Base-by-base conservation (phyloP, 805 yeast genomes). In the Metschnikowia lochheadii region DNA sequence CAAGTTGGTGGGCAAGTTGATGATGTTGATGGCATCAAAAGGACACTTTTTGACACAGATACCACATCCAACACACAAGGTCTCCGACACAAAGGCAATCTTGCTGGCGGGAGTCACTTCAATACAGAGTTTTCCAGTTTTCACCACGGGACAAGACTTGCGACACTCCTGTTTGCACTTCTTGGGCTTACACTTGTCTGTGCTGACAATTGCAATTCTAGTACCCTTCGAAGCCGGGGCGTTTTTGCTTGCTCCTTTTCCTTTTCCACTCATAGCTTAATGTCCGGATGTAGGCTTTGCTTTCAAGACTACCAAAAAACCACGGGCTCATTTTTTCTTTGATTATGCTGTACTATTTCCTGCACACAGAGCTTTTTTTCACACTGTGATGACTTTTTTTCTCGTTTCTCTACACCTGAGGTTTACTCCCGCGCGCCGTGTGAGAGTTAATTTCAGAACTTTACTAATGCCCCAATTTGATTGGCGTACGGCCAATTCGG, bases 21-120 rank as follows among this genome's bases (percentile, higher is more conserved):
- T 94, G 67, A 94, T 94, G 65, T 82, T 87, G 64, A 94, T 91
- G 56, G 99, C 99, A 64, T 92, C 96, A 66, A 94, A 94, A 31
- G 99, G 99, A 74, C 99, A 94, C 69, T 90, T 94, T 72, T 94
- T 94, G 48, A 91, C 96, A 81, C 99, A 94, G 62, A 94, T 94
- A 90, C 99, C 99, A 79, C 99, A 94, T 68, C 99, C 99, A 62
- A 94, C 92, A 80, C 99, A 94, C 66, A 94, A 76, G 37, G 76
- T 88, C 68, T 94, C 99, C 15, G 96, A 88, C 52, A 94, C 89
- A 69, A 91, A 94, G 14, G 98, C 96, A 64, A 94, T 89, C 66
- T 94, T 94, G 54, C 87, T 82, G 18, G 84, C 80, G 55, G 98
- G 96, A 0, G 88, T 73, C 44, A 94, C 99, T 72, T 94, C 99